These are phyloP conservation scores for Favolaschia claudopus DNA, from an alignment of 768 basidiomycete genomes.

Conservation along the genomic window DNA sequence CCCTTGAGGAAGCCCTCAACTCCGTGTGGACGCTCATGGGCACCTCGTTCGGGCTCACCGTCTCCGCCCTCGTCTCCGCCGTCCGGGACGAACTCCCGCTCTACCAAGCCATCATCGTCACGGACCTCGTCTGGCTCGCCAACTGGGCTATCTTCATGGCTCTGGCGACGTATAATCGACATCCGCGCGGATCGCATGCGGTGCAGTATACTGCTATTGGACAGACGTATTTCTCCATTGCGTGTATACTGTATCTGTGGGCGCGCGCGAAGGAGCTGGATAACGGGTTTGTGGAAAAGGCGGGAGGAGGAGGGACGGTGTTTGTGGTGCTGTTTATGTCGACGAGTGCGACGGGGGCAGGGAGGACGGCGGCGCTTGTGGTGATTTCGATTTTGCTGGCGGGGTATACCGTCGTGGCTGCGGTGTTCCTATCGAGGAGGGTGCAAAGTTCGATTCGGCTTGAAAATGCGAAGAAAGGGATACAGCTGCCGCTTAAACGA, in stretches of 20 bases:
- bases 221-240: constrained; percentile 32
- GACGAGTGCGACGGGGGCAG: not conserved
- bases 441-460: not conserved
- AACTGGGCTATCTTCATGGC: constrained; percentile 35
- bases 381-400: not conserved
- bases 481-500: too few species aligned
- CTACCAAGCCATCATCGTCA: constrained; percentile 34
- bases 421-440: not conserved
- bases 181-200: constrained; percentile 18
- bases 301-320: constrained; percentile 5
- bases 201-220: constrained; percentile 31
- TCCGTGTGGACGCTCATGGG: constrained; percentile 36
- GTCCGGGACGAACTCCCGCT: constrained; percentile 24
- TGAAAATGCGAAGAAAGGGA: too few species aligned
- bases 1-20: constrained; percentile 29
- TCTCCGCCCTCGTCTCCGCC: constrained; percentile 34
- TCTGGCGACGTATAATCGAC: constrained; percentile 35
- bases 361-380: not conserved
- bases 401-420: not conserved
- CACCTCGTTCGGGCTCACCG: constrained; percentile 32
- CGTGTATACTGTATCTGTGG: constrained; percentile 28
- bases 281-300: not conserved
- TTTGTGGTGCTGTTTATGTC: constrained; percentile 14
- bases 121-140: constrained; percentile 34
- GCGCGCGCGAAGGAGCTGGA: constrained; percentile 6